Percentiles rank a stretch among this genome's conserved stretches.
phyloP scores from a whole-genome alignment of 2,329 filamentous ascomycete genomes.

The Fusarium sp. region DNA sequence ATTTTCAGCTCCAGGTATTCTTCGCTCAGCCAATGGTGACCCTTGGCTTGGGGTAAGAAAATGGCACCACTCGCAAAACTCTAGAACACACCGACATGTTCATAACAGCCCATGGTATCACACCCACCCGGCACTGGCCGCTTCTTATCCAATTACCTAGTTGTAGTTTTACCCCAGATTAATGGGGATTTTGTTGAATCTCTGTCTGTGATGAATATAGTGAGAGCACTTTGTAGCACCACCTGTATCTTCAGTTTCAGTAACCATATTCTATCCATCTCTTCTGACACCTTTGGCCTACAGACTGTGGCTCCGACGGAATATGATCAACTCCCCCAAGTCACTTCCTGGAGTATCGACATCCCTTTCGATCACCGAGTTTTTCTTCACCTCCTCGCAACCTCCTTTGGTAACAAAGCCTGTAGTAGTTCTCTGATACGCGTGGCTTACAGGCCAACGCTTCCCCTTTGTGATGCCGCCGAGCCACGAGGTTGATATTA shows the following conservation, averaged over 20 bases:
- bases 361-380: not conserved
- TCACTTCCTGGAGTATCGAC: not conserved
- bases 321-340: not conserved
- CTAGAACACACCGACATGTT: constrained; percentile 29
- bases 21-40: not conserved
- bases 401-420: not conserved
- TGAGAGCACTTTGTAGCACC: constrained; percentile 17
- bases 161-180: constrained; percentile 34
- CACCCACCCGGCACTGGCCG: constrained; percentile 26
- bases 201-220: not conserved
- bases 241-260: not conserved
- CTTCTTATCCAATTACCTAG: not conserved
- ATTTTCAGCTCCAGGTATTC: not conserved
- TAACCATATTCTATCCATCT: constrained; percentile 1
- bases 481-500: constrained; percentile 3
- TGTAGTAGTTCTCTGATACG: not conserved
- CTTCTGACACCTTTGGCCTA: not conserved
- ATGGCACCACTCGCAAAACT: constrained; percentile 39
- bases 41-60: not conserved
- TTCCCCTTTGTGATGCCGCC: not conserved
- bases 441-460: constrained; percentile 11
- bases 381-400: not conserved
- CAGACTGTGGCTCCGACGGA: not conserved
- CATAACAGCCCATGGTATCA: constrained; percentile 34
- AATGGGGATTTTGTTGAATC: constrained; percentile 11